A percentile compares a stretch with the other conserved stretches of the same genome.
Evolutionary conservation across 352 stramenopile genomes (phyloP).

Genomic region (Pythium volutum): DNA sequence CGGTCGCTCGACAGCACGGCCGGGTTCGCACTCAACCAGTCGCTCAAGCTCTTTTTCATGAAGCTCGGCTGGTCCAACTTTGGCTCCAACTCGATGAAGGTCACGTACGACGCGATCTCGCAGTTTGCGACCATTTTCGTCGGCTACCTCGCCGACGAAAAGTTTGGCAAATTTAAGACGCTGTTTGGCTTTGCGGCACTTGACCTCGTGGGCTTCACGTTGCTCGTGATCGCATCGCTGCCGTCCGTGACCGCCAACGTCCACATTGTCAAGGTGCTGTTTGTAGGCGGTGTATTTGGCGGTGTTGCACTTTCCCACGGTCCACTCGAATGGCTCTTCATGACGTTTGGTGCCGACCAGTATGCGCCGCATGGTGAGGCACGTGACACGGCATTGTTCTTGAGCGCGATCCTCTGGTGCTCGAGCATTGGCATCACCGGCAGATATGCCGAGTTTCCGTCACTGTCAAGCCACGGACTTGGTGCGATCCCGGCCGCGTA

Average conservation of each 20-base stretch:
- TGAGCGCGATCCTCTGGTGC: conserved; percentile 52
- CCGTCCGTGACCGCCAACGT: conserved; percentile 7
- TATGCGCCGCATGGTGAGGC: conserved; percentile 20
- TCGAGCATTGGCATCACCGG: conserved; percentile 51
- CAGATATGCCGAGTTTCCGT: conserved; percentile 44
- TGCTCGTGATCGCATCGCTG: conserved; percentile 25
- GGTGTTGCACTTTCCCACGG: conserved; percentile 27
- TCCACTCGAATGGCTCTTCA: conserved; percentile 31
- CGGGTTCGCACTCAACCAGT: conserved; percentile 30
- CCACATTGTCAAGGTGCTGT: conserved; percentile 19
- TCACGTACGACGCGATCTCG: conserved; percentile 29
- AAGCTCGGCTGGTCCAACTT: conserved; percentile 24
- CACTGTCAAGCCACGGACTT: conserved; percentile 41
- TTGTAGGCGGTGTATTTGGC: conserved; percentile 23
- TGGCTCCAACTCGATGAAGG: conserved; percentile 30
- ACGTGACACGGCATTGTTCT: conserved; percentile 33
- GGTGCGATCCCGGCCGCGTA: conserved; percentile 36
- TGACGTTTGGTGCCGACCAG: conserved; percentile 31
- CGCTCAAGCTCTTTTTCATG: conserved; percentile 32
- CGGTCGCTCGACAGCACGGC: conserved; percentile 22
- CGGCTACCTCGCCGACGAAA: conserved; percentile 30
- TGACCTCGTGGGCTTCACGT: conserved; percentile 22
- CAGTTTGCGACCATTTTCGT: conserved; percentile 27
- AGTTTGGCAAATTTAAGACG: conserved; percentile 26
- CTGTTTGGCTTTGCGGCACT: conserved; percentile 22